Conservation (phyloP, 140 eudicot genomes). For the Flaveria floridana region DNA sequence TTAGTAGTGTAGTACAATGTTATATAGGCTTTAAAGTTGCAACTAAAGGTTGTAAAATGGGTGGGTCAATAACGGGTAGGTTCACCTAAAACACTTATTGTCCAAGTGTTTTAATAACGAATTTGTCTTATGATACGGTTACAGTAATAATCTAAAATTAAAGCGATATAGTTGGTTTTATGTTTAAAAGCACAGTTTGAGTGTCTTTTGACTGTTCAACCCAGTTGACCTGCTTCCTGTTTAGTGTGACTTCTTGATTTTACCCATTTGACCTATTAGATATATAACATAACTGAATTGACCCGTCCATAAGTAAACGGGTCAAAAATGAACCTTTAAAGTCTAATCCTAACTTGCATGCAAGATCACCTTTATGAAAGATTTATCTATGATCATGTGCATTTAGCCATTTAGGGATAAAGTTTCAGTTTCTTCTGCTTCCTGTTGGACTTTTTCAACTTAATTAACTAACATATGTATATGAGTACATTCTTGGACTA, state of each 20-base stretch:
- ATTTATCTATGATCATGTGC: constrained; percentile 6
- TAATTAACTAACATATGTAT: not conserved
- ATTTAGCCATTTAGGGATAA: not conserved
- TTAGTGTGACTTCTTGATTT: not conserved
- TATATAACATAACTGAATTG: not conserved
- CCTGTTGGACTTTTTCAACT: not conserved
- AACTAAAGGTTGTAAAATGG: not conserved
- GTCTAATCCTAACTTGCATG: constrained; percentile 11
- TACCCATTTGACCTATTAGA: not conserved
- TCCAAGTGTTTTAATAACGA: not conserved
- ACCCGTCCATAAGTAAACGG: not conserved
- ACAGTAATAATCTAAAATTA: not conserved
- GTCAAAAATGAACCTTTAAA: not conserved
- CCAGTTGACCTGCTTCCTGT: not conserved
- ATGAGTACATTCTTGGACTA: constrained; percentile 4
- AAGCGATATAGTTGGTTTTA: not conserved
- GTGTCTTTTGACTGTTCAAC: not conserved
- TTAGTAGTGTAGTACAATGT: not conserved
- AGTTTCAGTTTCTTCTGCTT: not conserved
- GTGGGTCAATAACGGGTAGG: not conserved
- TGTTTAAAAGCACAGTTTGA: not conserved
- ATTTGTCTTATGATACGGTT: not conserved
- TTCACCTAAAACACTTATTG: not conserved
- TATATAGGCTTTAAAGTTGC: not conserved
- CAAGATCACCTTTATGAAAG: not conserved